Base-by-base conservation (phyloP, 495 filamentous ascomycete genomes). In the Lophium mytilinum region DNA sequence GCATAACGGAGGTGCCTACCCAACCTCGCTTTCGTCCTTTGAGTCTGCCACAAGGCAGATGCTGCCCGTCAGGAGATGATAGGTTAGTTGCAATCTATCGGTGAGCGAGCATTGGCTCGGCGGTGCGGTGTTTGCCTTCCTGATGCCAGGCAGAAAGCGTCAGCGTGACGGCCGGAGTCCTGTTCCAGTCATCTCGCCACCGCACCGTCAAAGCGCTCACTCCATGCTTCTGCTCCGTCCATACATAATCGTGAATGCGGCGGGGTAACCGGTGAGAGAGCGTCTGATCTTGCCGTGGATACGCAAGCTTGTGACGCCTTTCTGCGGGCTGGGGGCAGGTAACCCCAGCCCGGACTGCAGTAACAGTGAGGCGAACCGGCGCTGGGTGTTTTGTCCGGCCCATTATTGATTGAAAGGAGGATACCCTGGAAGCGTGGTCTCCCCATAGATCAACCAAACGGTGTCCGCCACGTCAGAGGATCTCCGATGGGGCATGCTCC, bases 381-480 rank as follows among this genome's bases (percentile, higher is more conserved):
- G 52, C 61, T 15, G 55, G 62, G n/a, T 40, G 46, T 51, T 58
- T 64, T 55, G 59, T 57, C 37, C 61, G 59, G 50, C 17, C 41
- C 55, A 57, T 60, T 62, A 58, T 53, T 59, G 53, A 63, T 60
- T 58, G 55, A 55, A 43, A 63, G 54, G 53, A 39, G 49, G 34
- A 60, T 57, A 53, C 41, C 55, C 58, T 56, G 58, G 56, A 53
- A 58, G 43, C 54, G 51, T 34, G 50, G n/a, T 50, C 58, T 57
- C 57, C 55, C 57, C 58, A 65, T 34, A 52, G 57, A 60, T 65
- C 59, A 65, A 65, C 65, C 62, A 67, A 62, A 65, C 62, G 58
- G 55, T 51, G 58, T 24, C 57, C 62, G 65, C 65, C 65, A 67
- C 65, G 65, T 67, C 65, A 67, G 62, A 65, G 64, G 65, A 67